Evolutionary conservation across 1,284 basidiomycete species (phyloP).

Genomic region (Wolfiporia cocos): DNA sequence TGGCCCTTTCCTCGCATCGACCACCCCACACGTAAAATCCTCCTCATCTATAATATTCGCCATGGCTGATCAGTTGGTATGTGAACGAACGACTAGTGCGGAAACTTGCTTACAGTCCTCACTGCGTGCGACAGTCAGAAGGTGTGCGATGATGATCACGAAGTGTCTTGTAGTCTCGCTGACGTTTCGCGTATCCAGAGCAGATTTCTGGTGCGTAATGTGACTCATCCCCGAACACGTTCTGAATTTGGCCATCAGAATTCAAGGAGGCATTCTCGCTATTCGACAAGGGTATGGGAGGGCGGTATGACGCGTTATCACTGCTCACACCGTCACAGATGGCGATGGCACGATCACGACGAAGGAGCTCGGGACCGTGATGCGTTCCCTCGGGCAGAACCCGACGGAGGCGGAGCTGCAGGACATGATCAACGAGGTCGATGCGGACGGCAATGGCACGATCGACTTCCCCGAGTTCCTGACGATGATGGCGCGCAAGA

Average conservation of each 20-base stretch:
- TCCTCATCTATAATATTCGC: constrained; percentile 10
- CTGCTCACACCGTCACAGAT: constrained; percentile 42
- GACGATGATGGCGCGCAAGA: constrained; percentile 95
- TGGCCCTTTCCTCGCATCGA: background rate
- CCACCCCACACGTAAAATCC: constrained; percentile 4
- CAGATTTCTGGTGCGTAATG: constrained; percentile 57
- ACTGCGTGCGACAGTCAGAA: constrained; percentile 44
- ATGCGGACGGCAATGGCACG: constrained; percentile 76
- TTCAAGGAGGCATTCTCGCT: constrained; percentile 92
- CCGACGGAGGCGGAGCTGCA: constrained; percentile 93
- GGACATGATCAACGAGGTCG: constrained; percentile 96
- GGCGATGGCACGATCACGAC: constrained; percentile 97
- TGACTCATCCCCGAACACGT: constrained; percentile 1
- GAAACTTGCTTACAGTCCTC: background rate
- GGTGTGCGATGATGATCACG: constrained; percentile 37
- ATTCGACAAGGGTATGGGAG: constrained; percentile 94
- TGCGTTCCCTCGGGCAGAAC: constrained; percentile 96
- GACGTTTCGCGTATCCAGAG: constrained; percentile 32
- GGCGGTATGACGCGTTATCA: too few relatives aligned
- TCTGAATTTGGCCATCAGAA: constrained; percentile 35
- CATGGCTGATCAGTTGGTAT: constrained; percentile 69
- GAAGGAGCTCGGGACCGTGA: constrained; percentile 93
- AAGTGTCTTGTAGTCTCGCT: constrained; percentile 12
- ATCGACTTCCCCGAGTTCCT: constrained; percentile 97
- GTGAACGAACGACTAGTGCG: constrained; percentile 20